Conservation (phyloP, 2,329 filamentous ascomycete genomes). For the Alternaria infectoria region DNA sequence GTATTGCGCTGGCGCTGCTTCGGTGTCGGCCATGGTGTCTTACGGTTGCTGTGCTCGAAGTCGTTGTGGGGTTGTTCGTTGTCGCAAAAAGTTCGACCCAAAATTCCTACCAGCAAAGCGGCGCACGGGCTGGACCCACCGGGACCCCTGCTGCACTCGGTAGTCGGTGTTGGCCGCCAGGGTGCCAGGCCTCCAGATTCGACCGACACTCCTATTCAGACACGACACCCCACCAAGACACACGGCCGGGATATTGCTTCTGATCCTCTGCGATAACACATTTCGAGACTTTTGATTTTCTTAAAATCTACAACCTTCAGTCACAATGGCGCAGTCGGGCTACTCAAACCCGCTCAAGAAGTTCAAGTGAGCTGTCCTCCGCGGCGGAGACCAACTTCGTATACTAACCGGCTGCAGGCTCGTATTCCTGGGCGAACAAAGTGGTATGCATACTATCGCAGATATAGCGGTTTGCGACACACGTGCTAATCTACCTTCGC, state of each 20-base stretch:
- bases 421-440: slow-evolving; percentile 98
- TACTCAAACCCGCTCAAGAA: slow-evolving; percentile 99
- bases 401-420: slow-evolving; percentile 64
- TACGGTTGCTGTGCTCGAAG: slow-evolving; percentile 4
- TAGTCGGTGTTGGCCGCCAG: slow-evolving; percentile 15
- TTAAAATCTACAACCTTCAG: neutral
- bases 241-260: slow-evolving; percentile 1
- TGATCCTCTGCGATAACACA: neutral
- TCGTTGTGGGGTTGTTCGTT: slow-evolving; percentile 12
- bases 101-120: slow-evolving; percentile 15
- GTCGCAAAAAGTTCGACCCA: slow-evolving; percentile 23
- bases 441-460: slow-evolving; percentile 69
- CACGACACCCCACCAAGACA: slow-evolving; percentile 19
- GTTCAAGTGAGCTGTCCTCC: slow-evolving; percentile 76
- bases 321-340: slow-evolving; percentile 77
- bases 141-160: slow-evolving; percentile 14
- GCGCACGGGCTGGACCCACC: slow-evolving; percentile 15
- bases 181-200: slow-evolving; percentile 24
- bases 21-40: slow-evolving; percentile 28
- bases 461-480: neutral
- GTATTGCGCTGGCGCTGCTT: slow-evolving; percentile 75
- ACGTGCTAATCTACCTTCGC: slow-evolving; percentile 28
- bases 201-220: slow-evolving; percentile 32
- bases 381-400: slow-evolving; percentile 14
- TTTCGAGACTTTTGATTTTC: slow-evolving; percentile 1